Evolutionary conservation across 2,329 filamentous ascomycete genomes (phyloP).

Genomic region (Fusarium decemcellulare): DNA sequence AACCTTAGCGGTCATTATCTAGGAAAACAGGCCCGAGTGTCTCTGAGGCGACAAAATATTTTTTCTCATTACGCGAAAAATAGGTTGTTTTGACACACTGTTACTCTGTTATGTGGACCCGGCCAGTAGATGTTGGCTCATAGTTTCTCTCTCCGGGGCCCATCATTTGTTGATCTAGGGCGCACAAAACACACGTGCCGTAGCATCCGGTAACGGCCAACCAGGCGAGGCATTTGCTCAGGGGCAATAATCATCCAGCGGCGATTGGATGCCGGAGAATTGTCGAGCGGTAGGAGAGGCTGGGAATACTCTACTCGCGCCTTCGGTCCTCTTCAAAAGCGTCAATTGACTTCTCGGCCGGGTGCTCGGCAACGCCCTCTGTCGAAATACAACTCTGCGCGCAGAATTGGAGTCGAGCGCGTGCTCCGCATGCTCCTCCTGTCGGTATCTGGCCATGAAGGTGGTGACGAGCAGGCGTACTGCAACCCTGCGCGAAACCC

Average conservation of each 20-base stretch:
- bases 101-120: constrained; percentile 29
- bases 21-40: neutral
- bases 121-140: constrained; percentile 13
- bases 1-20: constrained; percentile 8
- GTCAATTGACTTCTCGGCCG: no score
- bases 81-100: constrained; percentile 37
- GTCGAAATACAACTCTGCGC: no score
- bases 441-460: neutral
- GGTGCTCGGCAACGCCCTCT: no score
- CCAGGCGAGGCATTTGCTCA: neutral
- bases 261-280: constrained; percentile 22
- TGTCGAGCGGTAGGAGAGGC: no score
- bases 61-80: constrained; percentile 38
- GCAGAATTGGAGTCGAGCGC: no score
- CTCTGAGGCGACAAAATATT: neutral
- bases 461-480: neutral
- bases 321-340: no score
- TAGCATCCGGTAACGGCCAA: constrained; percentile 26
- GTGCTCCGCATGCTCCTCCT: neutral
- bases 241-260: constrained; percentile 5
- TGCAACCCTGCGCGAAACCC: neutral
- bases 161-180: constrained; percentile 19
- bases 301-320: no score
- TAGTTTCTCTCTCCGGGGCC: neutral
- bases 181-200: neutral